Evolutionary conservation across 306 rosid genomes (phyloP).

Genomic region (Lupinus albus): DNA sequence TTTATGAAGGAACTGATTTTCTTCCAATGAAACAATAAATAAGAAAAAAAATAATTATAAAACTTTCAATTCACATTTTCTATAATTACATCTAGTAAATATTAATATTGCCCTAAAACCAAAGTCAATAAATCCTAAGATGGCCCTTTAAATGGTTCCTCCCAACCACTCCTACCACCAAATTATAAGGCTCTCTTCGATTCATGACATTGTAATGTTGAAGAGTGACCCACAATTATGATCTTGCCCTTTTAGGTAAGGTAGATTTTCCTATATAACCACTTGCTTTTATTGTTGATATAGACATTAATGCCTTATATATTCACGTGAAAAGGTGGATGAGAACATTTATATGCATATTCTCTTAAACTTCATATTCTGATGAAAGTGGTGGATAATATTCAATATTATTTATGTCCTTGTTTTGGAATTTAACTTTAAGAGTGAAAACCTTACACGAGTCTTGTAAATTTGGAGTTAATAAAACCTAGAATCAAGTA

Average conservation of each 20-base stretch:
- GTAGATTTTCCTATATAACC: conserved; percentile 24
- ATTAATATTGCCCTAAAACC: too few relatives aligned
- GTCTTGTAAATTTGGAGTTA: conserved; percentile 13
- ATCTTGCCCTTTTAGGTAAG: conserved; percentile 6
- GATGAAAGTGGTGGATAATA: conserved; percentile 33
- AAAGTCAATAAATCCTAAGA: too few relatives aligned
- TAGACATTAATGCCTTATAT: neutral
- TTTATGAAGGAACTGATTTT: too few relatives aligned
- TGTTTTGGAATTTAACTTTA: conserved; percentile 5
- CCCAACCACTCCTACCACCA: too few relatives aligned
- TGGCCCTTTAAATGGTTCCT: too few relatives aligned
- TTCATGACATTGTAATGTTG: neutral
- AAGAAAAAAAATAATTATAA: too few relatives aligned
- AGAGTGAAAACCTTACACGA: conserved; percentile 28
- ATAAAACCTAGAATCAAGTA: conserved; percentile 6
- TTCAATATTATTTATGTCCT: conserved; percentile 18
- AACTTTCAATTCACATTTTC: too few relatives aligned
- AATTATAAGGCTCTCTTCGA: too few relatives aligned
- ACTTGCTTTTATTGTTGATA: conserved; percentile 28
- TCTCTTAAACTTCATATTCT: neutral
- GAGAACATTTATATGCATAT: conserved; percentile 22
- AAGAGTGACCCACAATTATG: conserved; percentile 29
- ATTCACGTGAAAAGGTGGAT: conserved; percentile 20
- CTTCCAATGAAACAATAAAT: too few relatives aligned
- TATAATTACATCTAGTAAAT: too few relatives aligned